Conservation (phyloP, 495 filamentous ascomycete genomes). For the Lasiosphaeris hirsuta region DNA sequence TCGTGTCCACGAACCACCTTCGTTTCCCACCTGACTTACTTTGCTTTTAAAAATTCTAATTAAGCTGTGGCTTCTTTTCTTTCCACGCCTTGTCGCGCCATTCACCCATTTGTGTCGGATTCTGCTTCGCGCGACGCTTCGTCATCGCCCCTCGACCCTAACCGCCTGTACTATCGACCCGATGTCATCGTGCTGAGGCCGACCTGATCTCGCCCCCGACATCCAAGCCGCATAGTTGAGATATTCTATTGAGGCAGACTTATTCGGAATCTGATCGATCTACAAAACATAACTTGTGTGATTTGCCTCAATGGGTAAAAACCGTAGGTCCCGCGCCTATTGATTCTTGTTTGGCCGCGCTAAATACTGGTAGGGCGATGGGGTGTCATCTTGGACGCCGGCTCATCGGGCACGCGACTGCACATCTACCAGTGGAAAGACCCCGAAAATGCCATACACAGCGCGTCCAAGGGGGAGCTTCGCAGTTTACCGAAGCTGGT, state of each 20-base stretch:
- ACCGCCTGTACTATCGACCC: not conserved
- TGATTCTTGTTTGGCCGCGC: not conserved
- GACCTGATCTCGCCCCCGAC: not conserved
- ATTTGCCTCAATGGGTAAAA: constrained; percentile 18
- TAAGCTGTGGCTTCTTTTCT: constrained; percentile 2
- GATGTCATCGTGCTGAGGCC: constrained; percentile 1
- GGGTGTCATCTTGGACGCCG: constrained; percentile 61
- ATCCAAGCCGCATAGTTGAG: not conserved
- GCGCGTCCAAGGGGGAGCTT: constrained; percentile 58
- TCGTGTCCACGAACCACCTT: constrained; percentile 22
- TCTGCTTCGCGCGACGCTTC: not conserved
- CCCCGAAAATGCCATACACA: constrained; percentile 60
- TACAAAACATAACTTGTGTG: not conserved
- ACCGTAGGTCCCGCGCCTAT: constrained; percentile 13
- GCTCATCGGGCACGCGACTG: constrained; percentile 78
- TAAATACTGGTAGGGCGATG: constrained; percentile 44
- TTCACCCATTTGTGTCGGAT: not conserved
- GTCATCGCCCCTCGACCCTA: too few species aligned
- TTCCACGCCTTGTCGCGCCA: not conserved
- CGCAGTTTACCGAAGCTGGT: constrained; percentile 71
- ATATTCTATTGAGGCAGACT: too few species aligned
- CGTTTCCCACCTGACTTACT: constrained; percentile 17
- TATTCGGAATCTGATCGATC: too few species aligned
- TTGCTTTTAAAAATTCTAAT: constrained; percentile 21
- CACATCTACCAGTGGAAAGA: constrained; percentile 93